phyloP scores from a whole-genome alignment of 2,329 filamentous ascomycete species.

The Mycogone perniciosa region DNA sequence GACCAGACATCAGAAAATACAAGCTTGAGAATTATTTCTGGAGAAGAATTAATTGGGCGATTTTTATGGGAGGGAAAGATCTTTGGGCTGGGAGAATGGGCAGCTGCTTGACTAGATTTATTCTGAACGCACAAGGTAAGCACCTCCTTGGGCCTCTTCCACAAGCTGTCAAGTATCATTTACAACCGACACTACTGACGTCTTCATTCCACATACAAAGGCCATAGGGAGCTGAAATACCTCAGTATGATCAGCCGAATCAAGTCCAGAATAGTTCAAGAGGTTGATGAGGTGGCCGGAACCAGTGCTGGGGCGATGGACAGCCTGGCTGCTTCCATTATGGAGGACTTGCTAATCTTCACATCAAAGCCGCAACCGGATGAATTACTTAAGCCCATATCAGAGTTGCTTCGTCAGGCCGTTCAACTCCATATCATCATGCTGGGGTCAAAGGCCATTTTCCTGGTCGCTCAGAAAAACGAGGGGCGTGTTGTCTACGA shows the following conservation, averaged over 20 bases:
- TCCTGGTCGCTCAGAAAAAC: neutral
- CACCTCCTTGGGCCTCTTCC: neutral
- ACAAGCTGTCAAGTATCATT: too few species aligned
- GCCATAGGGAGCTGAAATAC: neutral
- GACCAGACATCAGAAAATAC: neutral
- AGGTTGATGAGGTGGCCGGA: neutral
- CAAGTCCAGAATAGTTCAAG: neutral
- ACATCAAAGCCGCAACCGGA: neutral
- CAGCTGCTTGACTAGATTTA: neutral
- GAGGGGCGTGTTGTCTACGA: neutral
- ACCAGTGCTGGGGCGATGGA: neutral
- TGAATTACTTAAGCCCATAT: neutral
- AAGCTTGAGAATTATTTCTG: neutral
- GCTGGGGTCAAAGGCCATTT: slow-evolving; percentile 11
- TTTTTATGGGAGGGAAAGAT: neutral
- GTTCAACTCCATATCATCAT: neutral
- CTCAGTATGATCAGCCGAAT: neutral
- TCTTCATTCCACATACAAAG: neutral
- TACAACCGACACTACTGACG: neutral
- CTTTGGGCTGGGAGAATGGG: slow-evolving; percentile 2
- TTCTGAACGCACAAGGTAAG: neutral
- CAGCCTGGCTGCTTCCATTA: neutral
- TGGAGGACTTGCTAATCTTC: neutral
- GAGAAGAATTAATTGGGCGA: neutral
- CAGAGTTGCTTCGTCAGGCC: neutral